Base-by-base conservation (phyloP, 306 rosid species). In the Cajanus cajan region DNA sequence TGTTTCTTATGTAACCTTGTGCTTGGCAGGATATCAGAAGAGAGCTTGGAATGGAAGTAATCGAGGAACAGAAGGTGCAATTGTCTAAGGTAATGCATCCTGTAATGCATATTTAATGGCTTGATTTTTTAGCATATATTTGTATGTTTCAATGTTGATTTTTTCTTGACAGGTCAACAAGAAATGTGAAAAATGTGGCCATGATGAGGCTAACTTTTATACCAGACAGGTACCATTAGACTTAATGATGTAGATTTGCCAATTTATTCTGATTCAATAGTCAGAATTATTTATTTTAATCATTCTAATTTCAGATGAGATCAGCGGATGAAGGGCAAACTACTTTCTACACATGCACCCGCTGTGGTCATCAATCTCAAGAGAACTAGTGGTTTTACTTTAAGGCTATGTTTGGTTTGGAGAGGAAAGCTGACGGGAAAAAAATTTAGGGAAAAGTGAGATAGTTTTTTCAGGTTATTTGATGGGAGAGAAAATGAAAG, bases 131-230 rank as follows among this genome's bases (percentile, higher is more conserved):
- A 48, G 33, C 8, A 31, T 19, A 7, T 11, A 13, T 72, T 73
- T 51, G 21, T 31, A 25, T 77, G 21, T 69, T 44, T 73, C 31
- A 22, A 65, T 54, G 68, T 62, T 16, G 31, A 57, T 52, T 25
- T 24, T 21, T 68, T 68, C 43, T 61, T 80, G 33, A 62, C 86
- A 93, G 94, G 90, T 83, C 51, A 88, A 87, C 85, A 87, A 83
- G 71, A 89, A 59, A 80, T 93, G 97, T 73, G 98, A 93, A 47
- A 91, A 93, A 73, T 93, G 98, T 62, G 97, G 91, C 21, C 87
- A 90, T 76, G 94, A 79, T 66, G 98, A 91, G 77, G 93, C 94
- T 78, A 69, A 44, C 40, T 86, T 57, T 73, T 80, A 77, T 61
- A 80, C 87, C 68, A 66, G 83, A 80, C 89, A 80, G 89, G 89